These are phyloP conservation scores for Cardamine chenopodiifolia DNA, from an alignment of 345 rosid genomes.

Conservation along the genomic window DNA sequence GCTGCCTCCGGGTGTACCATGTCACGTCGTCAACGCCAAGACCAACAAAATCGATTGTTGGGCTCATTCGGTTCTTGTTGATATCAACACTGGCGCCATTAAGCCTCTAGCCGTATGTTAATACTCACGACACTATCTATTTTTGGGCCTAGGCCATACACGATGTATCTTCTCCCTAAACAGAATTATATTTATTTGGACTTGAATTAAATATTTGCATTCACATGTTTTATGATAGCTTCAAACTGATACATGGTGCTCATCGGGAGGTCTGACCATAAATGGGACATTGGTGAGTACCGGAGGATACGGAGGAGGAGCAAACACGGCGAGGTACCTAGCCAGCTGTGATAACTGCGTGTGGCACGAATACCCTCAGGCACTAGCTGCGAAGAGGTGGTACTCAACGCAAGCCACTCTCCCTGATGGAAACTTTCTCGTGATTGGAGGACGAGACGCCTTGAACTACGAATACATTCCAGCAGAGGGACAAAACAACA, in stretches of 20 bases:
- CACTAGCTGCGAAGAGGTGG: constrained; percentile 82
- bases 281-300: constrained; percentile 78
- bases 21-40: constrained; percentile 43
- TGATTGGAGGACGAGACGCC: constrained; percentile 80
- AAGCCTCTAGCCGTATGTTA: constrained; percentile 57
- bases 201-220: constrained; percentile 20
- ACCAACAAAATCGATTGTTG: constrained; percentile 59
- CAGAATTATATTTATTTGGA: neutral
- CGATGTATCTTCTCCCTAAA: neutral
- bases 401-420: constrained; percentile 78
- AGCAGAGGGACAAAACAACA: constrained; percentile 52
- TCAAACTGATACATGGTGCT: constrained; percentile 89
- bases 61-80: constrained; percentile 66
- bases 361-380: constrained; percentile 72
- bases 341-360: constrained; percentile 42
- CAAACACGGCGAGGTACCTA: constrained; percentile 64
- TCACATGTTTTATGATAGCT: constrained; percentile 47
- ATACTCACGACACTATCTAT: neutral
- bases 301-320: constrained; percentile 73
- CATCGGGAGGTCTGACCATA: constrained; percentile 75
- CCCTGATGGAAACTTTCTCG: constrained; percentile 68
- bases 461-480: constrained; percentile 82
- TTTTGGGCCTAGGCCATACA: neutral
- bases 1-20: constrained; percentile 49
- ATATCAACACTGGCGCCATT: constrained; percentile 47